phyloP scores from a whole-genome alignment of 306 rosid species.

The Spatholobus suberectus region DNA sequence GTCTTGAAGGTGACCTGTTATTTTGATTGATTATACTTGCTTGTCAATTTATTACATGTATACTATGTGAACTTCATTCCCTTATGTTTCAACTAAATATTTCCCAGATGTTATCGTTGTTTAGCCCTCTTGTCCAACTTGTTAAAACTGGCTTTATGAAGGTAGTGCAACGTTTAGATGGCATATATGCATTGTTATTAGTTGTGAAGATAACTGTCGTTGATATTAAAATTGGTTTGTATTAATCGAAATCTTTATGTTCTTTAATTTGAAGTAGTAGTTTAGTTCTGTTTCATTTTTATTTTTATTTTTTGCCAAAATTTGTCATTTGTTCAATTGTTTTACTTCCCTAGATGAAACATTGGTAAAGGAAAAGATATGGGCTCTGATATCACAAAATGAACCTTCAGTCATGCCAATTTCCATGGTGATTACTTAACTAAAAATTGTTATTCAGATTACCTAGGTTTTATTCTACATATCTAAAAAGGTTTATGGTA shows the following conservation, averaged over 20 bases:
- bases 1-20: slow-evolving; percentile 62
- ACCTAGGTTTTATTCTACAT: slow-evolving; percentile 23
- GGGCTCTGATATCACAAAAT: slow-evolving; percentile 84
- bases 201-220: slow-evolving; percentile 81
- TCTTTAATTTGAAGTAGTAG: slow-evolving; percentile 15
- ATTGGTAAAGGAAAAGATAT: slow-evolving; percentile 84
- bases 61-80: slow-evolving; percentile 25
- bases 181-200: slow-evolving; percentile 85
- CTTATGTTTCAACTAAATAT: slow-evolving; percentile 25
- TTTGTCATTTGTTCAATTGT: slow-evolving; percentile 24
- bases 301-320: not conserved
- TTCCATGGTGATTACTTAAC: slow-evolving; percentile 66
- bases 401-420: slow-evolving; percentile 88
- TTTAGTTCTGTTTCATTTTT: not conserved
- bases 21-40: slow-evolving; percentile 28
- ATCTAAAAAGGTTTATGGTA: slow-evolving; percentile 38
- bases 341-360: slow-evolving; percentile 68
- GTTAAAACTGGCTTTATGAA: slow-evolving; percentile 95
- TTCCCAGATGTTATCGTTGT: slow-evolving; percentile 69
- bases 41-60: slow-evolving; percentile 36
- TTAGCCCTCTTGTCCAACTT: slow-evolving; percentile 84
- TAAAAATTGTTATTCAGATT: slow-evolving; percentile 22
- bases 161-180: slow-evolving; percentile 95
- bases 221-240: slow-evolving; percentile 92
- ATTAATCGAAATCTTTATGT: slow-evolving; percentile 27